Evolutionary conservation across 768 basidiomycete species (phyloP).

Genomic region (Trametes cubensis): DNA sequence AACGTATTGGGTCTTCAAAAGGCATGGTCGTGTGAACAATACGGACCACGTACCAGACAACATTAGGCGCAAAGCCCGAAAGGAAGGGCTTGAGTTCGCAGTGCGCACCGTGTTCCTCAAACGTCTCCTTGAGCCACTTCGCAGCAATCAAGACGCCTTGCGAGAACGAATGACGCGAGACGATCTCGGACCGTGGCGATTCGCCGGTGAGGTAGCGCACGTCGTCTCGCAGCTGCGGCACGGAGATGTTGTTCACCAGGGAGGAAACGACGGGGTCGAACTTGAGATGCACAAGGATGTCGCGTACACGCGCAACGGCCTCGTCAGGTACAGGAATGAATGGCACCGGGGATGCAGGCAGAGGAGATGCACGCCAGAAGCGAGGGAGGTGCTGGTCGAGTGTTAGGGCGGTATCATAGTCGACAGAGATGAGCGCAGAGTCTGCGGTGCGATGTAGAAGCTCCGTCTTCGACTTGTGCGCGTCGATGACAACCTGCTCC

Average conservation of each 20-base stretch:
- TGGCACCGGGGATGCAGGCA: slow-evolving; percentile 53
- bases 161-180: slow-evolving; percentile 83
- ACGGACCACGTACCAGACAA: slow-evolving; percentile 63
- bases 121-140: slow-evolving; percentile 69
- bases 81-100: slow-evolving; percentile 73
- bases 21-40: background rate
- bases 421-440: slow-evolving; percentile 52
- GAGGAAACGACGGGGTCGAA: slow-evolving; percentile 73
- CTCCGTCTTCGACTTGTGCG: background rate
- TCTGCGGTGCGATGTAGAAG: slow-evolving; percentile 47
- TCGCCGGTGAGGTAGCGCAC: slow-evolving; percentile 87
- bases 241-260: slow-evolving; percentile 68
- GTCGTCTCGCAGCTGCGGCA: slow-evolving; percentile 66
- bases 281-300: slow-evolving; percentile 58
- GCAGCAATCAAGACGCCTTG: slow-evolving; percentile 67
- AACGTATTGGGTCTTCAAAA: background rate
- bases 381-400: slow-evolving; percentile 56
- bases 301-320: slow-evolving; percentile 56
- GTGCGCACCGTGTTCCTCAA: slow-evolving; percentile 74
- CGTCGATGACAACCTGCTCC: slow-evolving; percentile 20
- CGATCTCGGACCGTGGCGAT: slow-evolving; percentile 67
- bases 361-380: slow-evolving; percentile 69
- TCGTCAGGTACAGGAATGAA: slow-evolving; percentile 59
- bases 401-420: slow-evolving; percentile 37
- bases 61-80: slow-evolving; percentile 79